Base-by-base conservation (phyloP, 768 basidiomycete species). In the Leucosporidium yakuticum region DNA sequence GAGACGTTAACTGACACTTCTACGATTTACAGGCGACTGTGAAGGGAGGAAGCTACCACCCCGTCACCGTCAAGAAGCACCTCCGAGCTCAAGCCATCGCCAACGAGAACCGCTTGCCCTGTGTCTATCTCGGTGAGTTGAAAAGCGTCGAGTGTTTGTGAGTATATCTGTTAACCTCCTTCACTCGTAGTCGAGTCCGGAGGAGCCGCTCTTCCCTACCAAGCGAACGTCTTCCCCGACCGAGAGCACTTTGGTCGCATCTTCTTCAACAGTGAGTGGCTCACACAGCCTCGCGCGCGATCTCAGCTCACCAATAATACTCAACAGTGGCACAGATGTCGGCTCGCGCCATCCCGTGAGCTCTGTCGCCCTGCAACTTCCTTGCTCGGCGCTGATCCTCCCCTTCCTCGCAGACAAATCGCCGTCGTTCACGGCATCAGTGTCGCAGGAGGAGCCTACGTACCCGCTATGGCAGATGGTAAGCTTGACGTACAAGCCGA, bases 401-500 rank as follows among this genome's bases (percentile, higher is more conserved):
- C 19, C 54, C 25, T 55, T 47, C 27, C 17, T 9, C 17, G 1
- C 31, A 69, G 68, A 0, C 93, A 97, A 78, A 88, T 97, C 73
- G 88, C 91, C 15, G 85, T 91, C 31, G 92, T 97, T 4, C 94
- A 96, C 71, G 93, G 93, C 7, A 97, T 95, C 75, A 90, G 88
- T 53, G 92, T 96, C 23, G 93, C 93, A 62, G 91, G 90, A 77
- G 73, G 69, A 48, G 74, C 71, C 34, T 78, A 78, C 59, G 91
- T 95, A 53, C 92, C 93, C 32, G 93, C 93, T 4, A 95, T 97
- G 90, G 90, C 92, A 1, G 93, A 97, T 76, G 90, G 93, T 59
- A 15, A 39, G 50, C 25, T 60, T 54, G n/a, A n/a, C 50, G n/a
- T 39, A 8, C 55, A 17, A 31, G 23, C 36, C 36, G 12, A 8